Base-by-base conservation (phyloP, 306 rosid species). In the Begonia loranthoides region DNA sequence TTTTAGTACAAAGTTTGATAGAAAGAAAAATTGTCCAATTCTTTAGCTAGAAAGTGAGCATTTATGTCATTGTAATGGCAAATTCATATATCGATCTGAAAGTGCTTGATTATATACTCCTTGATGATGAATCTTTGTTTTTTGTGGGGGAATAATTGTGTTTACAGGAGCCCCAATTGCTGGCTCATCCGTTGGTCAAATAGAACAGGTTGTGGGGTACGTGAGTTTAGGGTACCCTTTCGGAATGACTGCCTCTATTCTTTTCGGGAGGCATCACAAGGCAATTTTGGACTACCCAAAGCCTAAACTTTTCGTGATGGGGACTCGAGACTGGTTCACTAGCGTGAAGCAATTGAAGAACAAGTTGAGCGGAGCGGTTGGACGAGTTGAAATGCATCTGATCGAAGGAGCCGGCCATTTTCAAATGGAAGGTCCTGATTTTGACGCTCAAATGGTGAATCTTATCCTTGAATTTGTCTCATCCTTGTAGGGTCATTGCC, bases 151-250 rank as follows among this genome's bases (percentile, higher is more conserved):
- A 5, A 36, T 34, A 34, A 13, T 10, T 49, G 49, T 41, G 11
- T 36, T 60, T 57, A 39, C 78, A 92, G 99, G 99, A 16, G 95
- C 94, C 4, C 99, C 95, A 12, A 78, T 86, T 61, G 82, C 99
- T 14, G 96, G 99, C n/a, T 83, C 94, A 28, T 80, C 99, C 1
- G 88, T 80, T 49, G 89, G 83, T 76, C 76, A 80, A 73, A 66
- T 86, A 11, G 82, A 83, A 36, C 69, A 80, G 49, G 96, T 78
- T 9, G 80, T 92, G 45, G 99, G 82, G n/a, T 83, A 92, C 71
- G 79, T 83, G 22, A 73, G 96, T 66, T 72, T 92, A 49, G 99
- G 99, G 10, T 92, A 86, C 65, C 99, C 99, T 39, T 92, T 92
- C n/a, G 99, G 99, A 62, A 57, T 83, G 62, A 50, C 68, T 41